Evolutionary conservation across 2,329 filamentous ascomycete genomes (phyloP).

Genomic region (Nectriaceae sp.): DNA sequence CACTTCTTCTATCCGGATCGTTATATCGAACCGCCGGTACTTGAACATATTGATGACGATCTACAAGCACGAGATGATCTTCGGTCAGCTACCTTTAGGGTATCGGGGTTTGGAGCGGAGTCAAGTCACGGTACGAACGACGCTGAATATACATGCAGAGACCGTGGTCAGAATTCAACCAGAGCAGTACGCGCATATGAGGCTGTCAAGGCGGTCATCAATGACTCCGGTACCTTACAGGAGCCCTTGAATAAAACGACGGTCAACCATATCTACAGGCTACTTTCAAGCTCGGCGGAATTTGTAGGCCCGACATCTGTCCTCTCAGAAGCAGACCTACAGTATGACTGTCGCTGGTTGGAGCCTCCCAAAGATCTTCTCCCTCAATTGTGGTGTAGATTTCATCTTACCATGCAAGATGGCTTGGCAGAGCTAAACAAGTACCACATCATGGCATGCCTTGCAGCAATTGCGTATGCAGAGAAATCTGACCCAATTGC

Average conservation of each 20-base stretch:
- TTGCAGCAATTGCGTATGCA: neutral
- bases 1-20: neutral
- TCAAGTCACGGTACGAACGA: slow-evolving; percentile 12
- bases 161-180: neutral
- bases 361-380: neutral
- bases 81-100: slow-evolving; percentile 7
- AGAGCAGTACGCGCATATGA: neutral
- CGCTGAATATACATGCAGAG: slow-evolving; percentile 10
- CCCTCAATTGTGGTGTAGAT: neutral
- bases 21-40: neutral
- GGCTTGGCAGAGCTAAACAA: neutral
- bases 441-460: neutral
- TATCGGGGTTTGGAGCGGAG: slow-evolving; percentile 24
- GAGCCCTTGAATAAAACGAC: neutral
- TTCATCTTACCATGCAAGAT: neutral
- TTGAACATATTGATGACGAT: neutral
- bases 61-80: slow-evolving; percentile 19
- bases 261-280: neutral
- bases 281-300: neutral
- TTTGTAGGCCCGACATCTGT: neutral
- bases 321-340: neutral
- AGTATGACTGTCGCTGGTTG: neutral
- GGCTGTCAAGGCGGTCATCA: slow-evolving; percentile 5
- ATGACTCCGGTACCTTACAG: slow-evolving; percentile 1
- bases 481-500: neutral